A percentile compares a stretch with the other conserved stretches of the same genome.
phyloP scores from a whole-genome alignment of 2,329 filamentous ascomycete genomes.

The Clarireedia paspali region DNA sequence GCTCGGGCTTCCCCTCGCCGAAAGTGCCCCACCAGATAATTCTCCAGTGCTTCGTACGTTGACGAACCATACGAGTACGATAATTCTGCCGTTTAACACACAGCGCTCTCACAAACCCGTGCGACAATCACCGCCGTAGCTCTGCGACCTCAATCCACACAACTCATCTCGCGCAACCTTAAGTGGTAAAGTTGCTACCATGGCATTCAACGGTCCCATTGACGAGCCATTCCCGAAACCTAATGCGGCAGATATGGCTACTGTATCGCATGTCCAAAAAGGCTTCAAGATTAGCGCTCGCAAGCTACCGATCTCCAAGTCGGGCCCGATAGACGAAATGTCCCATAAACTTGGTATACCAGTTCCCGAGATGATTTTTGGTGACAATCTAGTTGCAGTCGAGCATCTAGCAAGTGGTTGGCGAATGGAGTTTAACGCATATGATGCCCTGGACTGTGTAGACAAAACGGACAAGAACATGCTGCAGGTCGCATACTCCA shows the following conservation, averaged over 20 bases:
- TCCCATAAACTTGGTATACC: conserved; percentile 72
- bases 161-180: no score
- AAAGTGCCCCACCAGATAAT: background rate
- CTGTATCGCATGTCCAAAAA: conserved; percentile 49
- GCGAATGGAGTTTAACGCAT: conserved; percentile 74
- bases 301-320: conserved; percentile 92
- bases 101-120: no score
- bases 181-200: conserved; percentile 5
- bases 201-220: conserved; percentile 28
- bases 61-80: no score
- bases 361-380: conserved; percentile 98
- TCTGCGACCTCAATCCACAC: no score
- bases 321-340: conserved; percentile 82
- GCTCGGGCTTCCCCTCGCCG: no score
- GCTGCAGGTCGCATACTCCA: conserved; percentile 89
- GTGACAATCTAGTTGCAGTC: conserved; percentile 79
- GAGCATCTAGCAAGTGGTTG: conserved; percentile 69
- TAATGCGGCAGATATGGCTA: conserved; percentile 43
- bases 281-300: conserved; percentile 71
- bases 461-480: conserved; percentile 90
- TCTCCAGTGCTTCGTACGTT: no score
- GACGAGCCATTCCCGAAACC: conserved; percentile 50
- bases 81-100: no score
- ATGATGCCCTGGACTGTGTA: conserved; percentile 79
- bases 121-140: no score